These are phyloP conservation scores for Zygosaccharomyces pseudobailii DNA, from an alignment of 1,139 yeast species.

Conservation along the genomic window DNA sequence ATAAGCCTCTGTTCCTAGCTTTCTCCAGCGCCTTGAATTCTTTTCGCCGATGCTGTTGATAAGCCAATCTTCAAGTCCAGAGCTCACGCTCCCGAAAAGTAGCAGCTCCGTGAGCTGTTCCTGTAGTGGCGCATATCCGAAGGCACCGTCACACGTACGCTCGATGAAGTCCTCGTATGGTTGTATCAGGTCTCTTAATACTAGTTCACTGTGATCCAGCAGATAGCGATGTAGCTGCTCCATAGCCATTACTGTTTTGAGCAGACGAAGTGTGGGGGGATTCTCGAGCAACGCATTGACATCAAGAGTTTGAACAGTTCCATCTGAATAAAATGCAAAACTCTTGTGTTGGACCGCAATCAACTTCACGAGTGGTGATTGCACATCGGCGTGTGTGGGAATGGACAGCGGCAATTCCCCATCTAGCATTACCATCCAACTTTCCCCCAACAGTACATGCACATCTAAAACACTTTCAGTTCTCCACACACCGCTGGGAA, in stretches of 20 bases:
- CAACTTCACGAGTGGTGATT: slow-evolving; percentile 4
- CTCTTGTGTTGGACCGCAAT: slow-evolving; percentile 8
- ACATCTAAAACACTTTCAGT: slow-evolving; percentile 12
- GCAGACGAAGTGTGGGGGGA: slow-evolving; percentile 4
- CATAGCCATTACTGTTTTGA: slow-evolving; percentile 8
- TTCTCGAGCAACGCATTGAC: slow-evolving; percentile 4
- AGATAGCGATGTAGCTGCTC: slow-evolving; percentile 14
- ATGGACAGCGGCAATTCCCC: slow-evolving; percentile 13
- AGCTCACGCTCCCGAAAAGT: slow-evolving; percentile 18
- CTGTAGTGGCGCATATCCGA: slow-evolving; percentile 10
- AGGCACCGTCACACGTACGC: slow-evolving; percentile 14
- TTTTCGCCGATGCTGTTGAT: slow-evolving; percentile 58
- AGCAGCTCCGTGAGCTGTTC: slow-evolving; percentile 15
- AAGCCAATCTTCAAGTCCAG: slow-evolving; percentile 44
- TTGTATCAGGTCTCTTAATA: slow-evolving; percentile 12
- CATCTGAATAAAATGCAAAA: slow-evolving; percentile 15
- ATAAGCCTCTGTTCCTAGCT: slow-evolving; percentile 38
- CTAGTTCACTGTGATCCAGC: slow-evolving; percentile 16
- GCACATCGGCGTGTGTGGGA: neutral
- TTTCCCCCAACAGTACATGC: slow-evolving; percentile 11
- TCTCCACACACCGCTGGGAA: slow-evolving; percentile 16
- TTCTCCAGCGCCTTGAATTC: slow-evolving; percentile 57
- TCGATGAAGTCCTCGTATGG: slow-evolving; percentile 18
- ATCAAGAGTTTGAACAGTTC: slow-evolving; percentile 10
- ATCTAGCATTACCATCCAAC: slow-evolving; percentile 11